Percentiles rank a stretch among this genome's conserved stretches.
Evolutionary conservation across 768 basidiomycete species (phyloP).

Genomic region (Trametes villosa): DNA sequence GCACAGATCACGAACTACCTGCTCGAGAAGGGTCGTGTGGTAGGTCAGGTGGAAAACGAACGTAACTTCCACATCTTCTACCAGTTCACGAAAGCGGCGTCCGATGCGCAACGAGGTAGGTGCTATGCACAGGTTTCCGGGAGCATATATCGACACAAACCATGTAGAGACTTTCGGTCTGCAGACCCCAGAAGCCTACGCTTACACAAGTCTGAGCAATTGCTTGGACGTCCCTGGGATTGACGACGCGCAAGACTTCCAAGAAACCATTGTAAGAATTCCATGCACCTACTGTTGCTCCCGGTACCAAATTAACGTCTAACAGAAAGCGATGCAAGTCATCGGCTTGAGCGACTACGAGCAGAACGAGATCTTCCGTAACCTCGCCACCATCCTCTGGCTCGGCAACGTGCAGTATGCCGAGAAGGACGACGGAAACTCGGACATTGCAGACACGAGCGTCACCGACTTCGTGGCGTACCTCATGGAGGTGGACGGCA

Average conservation of each 20-base stretch:
- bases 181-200: constrained; percentile 94
- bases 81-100: constrained; percentile 96
- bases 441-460: constrained; percentile 74
- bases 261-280: constrained; percentile 78
- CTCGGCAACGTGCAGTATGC: constrained; percentile 92
- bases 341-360: constrained; percentile 88
- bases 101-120: constrained; percentile 85
- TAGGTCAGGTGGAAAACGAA: constrained; percentile 95
- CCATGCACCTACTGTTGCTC: neutral
- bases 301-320: neutral
- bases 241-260: constrained; percentile 85
- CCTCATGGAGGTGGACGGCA: constrained; percentile 85
- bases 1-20: constrained; percentile 99
- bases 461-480: constrained; percentile 97
- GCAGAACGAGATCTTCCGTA: constrained; percentile 91
- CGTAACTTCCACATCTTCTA: constrained; percentile 99
- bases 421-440: constrained; percentile 90
- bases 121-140: neutral
- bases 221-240: constrained; percentile 92
- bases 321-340: constrained; percentile 88
- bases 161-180: constrained; percentile 86
- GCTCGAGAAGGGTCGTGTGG: constrained; percentile 94
- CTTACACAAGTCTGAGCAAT: constrained; percentile 90
- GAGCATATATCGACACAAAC: neutral
- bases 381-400: constrained; percentile 93